Percentiles rank a stretch among this genome's conserved stretches.
These are phyloP conservation scores for Pseudogymnoascus destructans DNA, from an alignment of 2,329 filamentous ascomycete genomes.

Conservation along the genomic window DNA sequence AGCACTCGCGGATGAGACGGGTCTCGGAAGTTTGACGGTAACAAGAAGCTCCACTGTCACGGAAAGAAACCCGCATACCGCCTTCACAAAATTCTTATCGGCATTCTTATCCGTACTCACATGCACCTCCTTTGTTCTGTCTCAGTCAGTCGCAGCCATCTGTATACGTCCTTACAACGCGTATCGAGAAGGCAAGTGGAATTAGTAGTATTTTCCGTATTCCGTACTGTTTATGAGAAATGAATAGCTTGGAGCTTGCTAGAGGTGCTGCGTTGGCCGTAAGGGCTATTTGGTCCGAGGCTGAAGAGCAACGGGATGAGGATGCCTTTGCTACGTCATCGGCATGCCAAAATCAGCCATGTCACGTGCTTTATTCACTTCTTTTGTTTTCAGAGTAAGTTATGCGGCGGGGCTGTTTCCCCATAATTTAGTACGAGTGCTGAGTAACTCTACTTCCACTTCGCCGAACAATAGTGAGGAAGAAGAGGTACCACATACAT, in stretches of 20 bases:
- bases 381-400: constrained; percentile 5
- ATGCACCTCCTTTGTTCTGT: neutral
- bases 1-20: constrained; percentile 1
- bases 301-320: neutral
- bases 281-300: neutral
- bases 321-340: neutral
- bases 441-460: constrained; percentile 4
- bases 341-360: neutral
- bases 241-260: neutral
- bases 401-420: constrained; percentile 3
- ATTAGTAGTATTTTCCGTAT: neutral
- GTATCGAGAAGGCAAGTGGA: neutral
- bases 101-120: neutral
- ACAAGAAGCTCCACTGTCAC: constrained; percentile 3
- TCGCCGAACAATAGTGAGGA: neutral
- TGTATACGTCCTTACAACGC: neutral
- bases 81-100: neutral
- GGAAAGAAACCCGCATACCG: constrained; percentile 8
- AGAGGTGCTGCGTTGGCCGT: neutral
- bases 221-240: neutral
- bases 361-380: neutral
- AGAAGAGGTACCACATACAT: neutral
- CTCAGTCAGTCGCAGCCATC: neutral
- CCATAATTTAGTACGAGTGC: neutral
- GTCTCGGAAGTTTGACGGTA: constrained; percentile 7